Evolutionary conservation across 2,329 filamentous ascomycete genomes (phyloP), one percentile per base, ranked within the genome.

Genomic region (Penicillium digitatum): DNA sequence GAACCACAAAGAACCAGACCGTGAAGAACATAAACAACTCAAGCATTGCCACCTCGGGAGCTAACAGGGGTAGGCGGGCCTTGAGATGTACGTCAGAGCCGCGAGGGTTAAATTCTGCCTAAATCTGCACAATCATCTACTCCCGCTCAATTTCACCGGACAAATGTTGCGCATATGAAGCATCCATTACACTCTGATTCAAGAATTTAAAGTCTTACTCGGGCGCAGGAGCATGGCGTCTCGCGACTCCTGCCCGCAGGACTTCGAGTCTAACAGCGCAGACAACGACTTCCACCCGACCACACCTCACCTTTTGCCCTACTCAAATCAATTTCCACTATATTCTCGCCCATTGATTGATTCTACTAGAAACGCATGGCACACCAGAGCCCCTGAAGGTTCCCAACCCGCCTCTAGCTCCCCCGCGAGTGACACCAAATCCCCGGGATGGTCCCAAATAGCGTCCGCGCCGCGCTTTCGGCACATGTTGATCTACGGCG

Each of bases 401-500:
- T 66, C 69, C 51, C 52, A 53, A 24, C 59, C 61, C 26, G 61
- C 62, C 35, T 55, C 59, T 39, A 58, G 56, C 16, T 57, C 64
- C 11, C 22, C 35, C 20, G 42, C 57, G 5, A 57, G 65, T 20
- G 48, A 56, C 10, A 50, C 60, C 37, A 58, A 66, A 26, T 38
- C 62, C 35, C 61, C 62, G 22, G 54, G 51, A 48, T 67, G 62
- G 61, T 12, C 63, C 9, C 62, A 67, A 52, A 69, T 69, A 54
- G 55, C 62, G 35, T 68, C 69, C 12, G 74, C 74, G 5, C 76
- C 75, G 20, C 71, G 72, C 20, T 72, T 78, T 52, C 70, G 74
- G 43, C 72, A 71, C 54, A 58, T 72, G 18, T 51, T 72, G 34
- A 64, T 73, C 24, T 76, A 73, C 54, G 43, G 72, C 24, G 40